These are phyloP conservation scores for Solanum aculeatissimum DNA, from an alignment of 305 asterid species.

Conservation along the genomic window DNA sequence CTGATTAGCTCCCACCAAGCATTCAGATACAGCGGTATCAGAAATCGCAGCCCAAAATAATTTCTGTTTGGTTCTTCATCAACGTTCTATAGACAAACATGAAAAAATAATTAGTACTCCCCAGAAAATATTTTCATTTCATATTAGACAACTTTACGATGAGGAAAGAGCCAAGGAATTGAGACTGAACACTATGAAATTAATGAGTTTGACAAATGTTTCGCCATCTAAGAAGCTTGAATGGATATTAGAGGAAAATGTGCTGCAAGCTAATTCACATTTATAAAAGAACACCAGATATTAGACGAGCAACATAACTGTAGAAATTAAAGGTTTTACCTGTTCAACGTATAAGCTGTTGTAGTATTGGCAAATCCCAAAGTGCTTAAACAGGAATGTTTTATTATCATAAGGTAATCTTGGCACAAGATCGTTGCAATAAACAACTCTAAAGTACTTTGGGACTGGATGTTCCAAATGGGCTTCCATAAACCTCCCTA, in stretches of 20 bases:
- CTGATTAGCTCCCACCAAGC: conserved; percentile 74
- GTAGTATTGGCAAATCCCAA: conserved; percentile 70
- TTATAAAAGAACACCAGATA: not conserved
- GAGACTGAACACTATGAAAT: not conserved
- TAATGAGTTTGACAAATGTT: not conserved
- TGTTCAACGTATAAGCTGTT: conserved; percentile 65
- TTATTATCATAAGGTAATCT: conserved; percentile 84
- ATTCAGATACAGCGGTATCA: conserved; percentile 56
- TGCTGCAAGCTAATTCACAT: not conserved
- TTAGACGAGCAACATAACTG: not conserved
- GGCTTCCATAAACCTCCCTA: conserved; percentile 54
- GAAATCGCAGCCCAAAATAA: conserved; percentile 53
- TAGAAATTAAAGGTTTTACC: conserved; percentile 21
- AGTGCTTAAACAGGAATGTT: conserved; percentile 86
- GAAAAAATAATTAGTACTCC: not conserved
- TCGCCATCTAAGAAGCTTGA: not conserved
- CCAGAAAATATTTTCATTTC: not conserved
- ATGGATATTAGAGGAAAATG: not conserved
- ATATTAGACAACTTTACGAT: not conserved
- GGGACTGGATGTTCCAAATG: conserved; percentile 42
- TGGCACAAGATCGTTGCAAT: conserved; percentile 88
- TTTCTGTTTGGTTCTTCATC: conserved; percentile 80
- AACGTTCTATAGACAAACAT: conserved; percentile 32
- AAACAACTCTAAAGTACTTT: conserved; percentile 70
- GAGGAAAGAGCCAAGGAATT: not conserved